Evolutionary conservation across 2,329 filamentous ascomycete genomes (phyloP).

Genomic region (Arthrobotrys megalospora): DNA sequence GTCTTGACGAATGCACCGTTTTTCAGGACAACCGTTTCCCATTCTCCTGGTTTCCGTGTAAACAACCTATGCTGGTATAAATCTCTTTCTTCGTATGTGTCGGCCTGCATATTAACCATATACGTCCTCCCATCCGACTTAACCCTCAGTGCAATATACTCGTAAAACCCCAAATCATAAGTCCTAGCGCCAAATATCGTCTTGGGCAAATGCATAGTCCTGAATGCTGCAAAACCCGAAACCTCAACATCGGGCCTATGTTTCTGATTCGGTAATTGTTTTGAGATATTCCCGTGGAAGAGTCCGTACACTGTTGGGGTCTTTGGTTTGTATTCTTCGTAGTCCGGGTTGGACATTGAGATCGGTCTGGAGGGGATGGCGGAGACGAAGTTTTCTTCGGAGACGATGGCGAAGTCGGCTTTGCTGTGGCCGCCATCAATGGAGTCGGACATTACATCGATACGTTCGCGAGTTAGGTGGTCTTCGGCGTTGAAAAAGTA

Average conservation of each 20-base stretch:
- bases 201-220: constrained; percentile 81
- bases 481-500: constrained; percentile 60
- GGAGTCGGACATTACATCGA: constrained; percentile 86
- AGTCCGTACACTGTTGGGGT: constrained; percentile 74
- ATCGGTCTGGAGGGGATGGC: constrained; percentile 66
- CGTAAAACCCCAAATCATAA: constrained; percentile 92
- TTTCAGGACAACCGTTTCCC: constrained; percentile 89
- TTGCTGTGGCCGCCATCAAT: constrained; percentile 90
- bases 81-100: constrained; percentile 93
- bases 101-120: constrained; percentile 95
- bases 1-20: constrained; percentile 96
- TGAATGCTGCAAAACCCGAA: constrained; percentile 90
- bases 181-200: constrained; percentile 88
- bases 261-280: constrained; percentile 77
- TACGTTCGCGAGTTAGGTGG: constrained; percentile 64
- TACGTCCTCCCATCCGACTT: constrained; percentile 93
- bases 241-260: constrained; percentile 81
- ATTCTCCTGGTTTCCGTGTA: constrained; percentile 80
- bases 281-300: constrained; percentile 92
- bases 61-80: constrained; percentile 94
- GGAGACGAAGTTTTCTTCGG: constrained; percentile 65
- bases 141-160: constrained; percentile 87
- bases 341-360: constrained; percentile 36
- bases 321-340: constrained; percentile 42
- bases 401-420: constrained; percentile 78